Base-by-base conservation (phyloP, 192 early-diverging fungal species). In the Podochytrium sp. region DNA sequence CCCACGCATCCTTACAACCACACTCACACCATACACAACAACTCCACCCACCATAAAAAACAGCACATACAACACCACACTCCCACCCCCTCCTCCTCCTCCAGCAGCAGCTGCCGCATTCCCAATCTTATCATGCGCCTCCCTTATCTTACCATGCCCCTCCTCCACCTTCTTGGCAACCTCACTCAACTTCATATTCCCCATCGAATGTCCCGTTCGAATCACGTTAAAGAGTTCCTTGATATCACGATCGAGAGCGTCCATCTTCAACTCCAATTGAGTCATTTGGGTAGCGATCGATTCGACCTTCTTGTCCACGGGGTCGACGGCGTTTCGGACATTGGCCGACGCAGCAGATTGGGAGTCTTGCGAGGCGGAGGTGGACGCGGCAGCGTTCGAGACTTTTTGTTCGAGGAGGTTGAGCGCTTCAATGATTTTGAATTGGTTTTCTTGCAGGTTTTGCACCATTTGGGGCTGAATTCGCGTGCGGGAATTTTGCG, bases 381-480 rank as follows among this genome's bases (percentile, higher is more conserved):
- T n/a, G 20, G 29, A 25, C 25, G 64, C 6, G 5, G 65, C 58
- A 25, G 78, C n/a, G 23, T 63, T 41, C 23, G 42, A 70, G 12
- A 81, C 59, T 65, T 78, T 75, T 30, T 76, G 53, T 49, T 78
- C 57, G 29, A 86, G 71, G 5, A 76, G 35, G 41, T 87, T 85
- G 18, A 87, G 67, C 6, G 76, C 70, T 73, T 84, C 85, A 52
- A 87, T 79, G 32, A 87, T 83, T 32, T 82, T 78, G 70, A 83
- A 87, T 69, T 87, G 85, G 57, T 80, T 81, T 60, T 81, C 85
- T 71, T 80, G 71, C 2, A 87, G 37, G 40, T 78, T 65, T 37
- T 73, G 47, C 20, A 87, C 68, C 10, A 72, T 61, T 41, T 77
- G 58, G n/a, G 78, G 73, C 79, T 76, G 53, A 12, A 32, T 39